Conservation (phyloP, 2,329 filamentous ascomycete genomes). For the Verticillium isaacii region DNA sequence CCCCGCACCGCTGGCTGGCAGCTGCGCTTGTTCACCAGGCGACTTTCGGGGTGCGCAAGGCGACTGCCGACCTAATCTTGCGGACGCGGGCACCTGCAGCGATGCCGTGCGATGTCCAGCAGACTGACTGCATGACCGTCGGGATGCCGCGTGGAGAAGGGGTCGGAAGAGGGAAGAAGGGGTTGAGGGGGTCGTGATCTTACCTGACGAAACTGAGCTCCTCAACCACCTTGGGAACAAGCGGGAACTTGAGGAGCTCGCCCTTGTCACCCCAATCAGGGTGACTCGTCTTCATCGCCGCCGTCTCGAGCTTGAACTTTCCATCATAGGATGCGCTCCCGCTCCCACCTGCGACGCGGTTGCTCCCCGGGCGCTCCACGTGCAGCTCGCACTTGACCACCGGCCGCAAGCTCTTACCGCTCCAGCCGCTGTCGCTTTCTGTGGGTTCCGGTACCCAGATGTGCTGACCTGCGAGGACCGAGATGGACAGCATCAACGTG, state of each 20-base stretch:
- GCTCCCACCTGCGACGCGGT: constrained; percentile 26
- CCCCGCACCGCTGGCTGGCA: not conserved
- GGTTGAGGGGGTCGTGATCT: constrained; percentile 23
- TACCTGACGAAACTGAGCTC: constrained; percentile 71
- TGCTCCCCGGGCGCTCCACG: constrained; percentile 56
- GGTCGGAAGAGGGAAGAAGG: constrained; percentile 3
- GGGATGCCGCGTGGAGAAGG: not conserved
- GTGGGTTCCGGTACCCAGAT: constrained; percentile 53
- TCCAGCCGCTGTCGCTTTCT: constrained; percentile 22
- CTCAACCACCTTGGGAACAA: constrained; percentile 56
- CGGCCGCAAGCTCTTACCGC: constrained; percentile 49
- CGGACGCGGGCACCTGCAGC: not conserved
- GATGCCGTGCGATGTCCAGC: not conserved
- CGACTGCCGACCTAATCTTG: not conserved
- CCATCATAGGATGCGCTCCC: constrained; percentile 29
- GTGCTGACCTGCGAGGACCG: constrained; percentile 71
- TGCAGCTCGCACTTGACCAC: constrained; percentile 78
- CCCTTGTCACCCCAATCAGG: constrained; percentile 56
- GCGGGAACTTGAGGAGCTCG: constrained; percentile 53
- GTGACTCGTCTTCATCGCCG: constrained; percentile 50
- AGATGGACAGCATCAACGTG: constrained; percentile 64
- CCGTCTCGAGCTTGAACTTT: constrained; percentile 56
- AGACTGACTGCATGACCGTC: constrained; percentile 3
- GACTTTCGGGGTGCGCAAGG: not conserved
- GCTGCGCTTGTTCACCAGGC: not conserved